phyloP scores from a whole-genome alignment of 1,284 basidiomycete species.

The Xerocomus nothofagi region DNA sequence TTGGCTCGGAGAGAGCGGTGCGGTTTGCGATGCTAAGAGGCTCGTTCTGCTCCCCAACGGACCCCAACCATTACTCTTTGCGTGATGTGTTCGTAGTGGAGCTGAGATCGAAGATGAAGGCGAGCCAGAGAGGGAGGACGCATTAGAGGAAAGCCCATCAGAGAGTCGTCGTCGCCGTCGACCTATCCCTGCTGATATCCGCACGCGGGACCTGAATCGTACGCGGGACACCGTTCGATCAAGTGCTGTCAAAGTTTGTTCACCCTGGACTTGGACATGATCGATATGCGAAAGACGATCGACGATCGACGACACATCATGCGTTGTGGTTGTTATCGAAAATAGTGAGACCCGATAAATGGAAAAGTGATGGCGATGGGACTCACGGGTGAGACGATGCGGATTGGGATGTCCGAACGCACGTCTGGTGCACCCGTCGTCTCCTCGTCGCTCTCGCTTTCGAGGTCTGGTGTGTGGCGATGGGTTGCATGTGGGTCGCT shows the following conservation, averaged over 20 bases:
- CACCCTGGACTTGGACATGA: slow-evolving; percentile 13
- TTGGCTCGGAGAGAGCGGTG: background rate
- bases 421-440: background rate
- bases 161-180: slow-evolving; percentile 29
- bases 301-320: background rate
- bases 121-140: slow-evolving; percentile 56
- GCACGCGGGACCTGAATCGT: slow-evolving; percentile 55
- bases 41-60: slow-evolving; percentile 59
- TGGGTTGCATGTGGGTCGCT: slow-evolving; percentile 5
- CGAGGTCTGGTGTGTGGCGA: slow-evolving; percentile 1
- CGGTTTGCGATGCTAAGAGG: slow-evolving; percentile 24
- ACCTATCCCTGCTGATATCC: slow-evolving; percentile 51
- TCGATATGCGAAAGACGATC: slow-evolving; percentile 16
- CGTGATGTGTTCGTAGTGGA: slow-evolving; percentile 58
- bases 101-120: slow-evolving; percentile 73
- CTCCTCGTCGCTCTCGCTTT: slow-evolving; percentile 19
- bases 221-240: slow-evolving; percentile 39
- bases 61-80: slow-evolving; percentile 53
- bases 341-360: background rate
- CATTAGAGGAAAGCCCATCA: slow-evolving; percentile 31
- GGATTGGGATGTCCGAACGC: background rate
- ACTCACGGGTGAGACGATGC: slow-evolving; percentile 19
- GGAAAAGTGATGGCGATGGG: background rate
- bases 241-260: slow-evolving; percentile 6
- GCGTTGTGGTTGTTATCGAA: background rate